Conservation (phyloP, 306 rosid species). For the Citrullus mucosospermus region DNA sequence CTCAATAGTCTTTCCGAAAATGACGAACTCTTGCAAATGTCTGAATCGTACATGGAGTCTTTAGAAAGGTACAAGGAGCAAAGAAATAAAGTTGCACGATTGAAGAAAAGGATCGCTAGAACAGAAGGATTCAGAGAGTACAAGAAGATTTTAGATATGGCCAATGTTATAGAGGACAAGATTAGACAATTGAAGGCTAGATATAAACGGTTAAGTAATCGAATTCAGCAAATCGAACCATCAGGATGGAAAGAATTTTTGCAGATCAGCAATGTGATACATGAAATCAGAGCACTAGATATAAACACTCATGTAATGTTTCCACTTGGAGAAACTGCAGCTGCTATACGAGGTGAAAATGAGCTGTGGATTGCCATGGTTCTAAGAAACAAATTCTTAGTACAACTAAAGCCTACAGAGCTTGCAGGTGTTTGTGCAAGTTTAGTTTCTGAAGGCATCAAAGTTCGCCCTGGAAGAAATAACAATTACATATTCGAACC, state of each 20-base stretch:
- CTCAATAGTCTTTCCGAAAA: slow-evolving; percentile 74
- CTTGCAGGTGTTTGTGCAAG: slow-evolving; percentile 78
- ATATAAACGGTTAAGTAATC: slow-evolving; percentile 56
- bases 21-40: slow-evolving; percentile 59
- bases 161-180: slow-evolving; percentile 59
- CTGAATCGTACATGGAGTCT: slow-evolving; percentile 37
- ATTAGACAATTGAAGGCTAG: slow-evolving; percentile 63
- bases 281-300: slow-evolving; percentile 69
- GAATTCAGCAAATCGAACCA: slow-evolving; percentile 90
- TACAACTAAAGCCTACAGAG: slow-evolving; percentile 62
- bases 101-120: slow-evolving; percentile 74
- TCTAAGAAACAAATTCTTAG: slow-evolving; percentile 59
- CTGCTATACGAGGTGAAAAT: slow-evolving; percentile 90
- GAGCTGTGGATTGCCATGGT: slow-evolving; percentile 98
- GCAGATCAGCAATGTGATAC: slow-evolving; percentile 90
- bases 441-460: slow-evolving; percentile 85
- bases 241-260: slow-evolving; percentile 99
- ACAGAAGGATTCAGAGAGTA: slow-evolving; percentile 76
- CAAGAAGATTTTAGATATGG: slow-evolving; percentile 48
- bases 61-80: slow-evolving; percentile 62
- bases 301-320: slow-evolving; percentile 52
- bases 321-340: slow-evolving; percentile 91
- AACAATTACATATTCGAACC: slow-evolving; percentile 68
- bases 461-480: slow-evolving; percentile 70
- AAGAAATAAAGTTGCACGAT: slow-evolving; percentile 76